Conservation (phyloP, 2,329 filamentous ascomycete genomes). For the Fusarium graminum region DNA sequence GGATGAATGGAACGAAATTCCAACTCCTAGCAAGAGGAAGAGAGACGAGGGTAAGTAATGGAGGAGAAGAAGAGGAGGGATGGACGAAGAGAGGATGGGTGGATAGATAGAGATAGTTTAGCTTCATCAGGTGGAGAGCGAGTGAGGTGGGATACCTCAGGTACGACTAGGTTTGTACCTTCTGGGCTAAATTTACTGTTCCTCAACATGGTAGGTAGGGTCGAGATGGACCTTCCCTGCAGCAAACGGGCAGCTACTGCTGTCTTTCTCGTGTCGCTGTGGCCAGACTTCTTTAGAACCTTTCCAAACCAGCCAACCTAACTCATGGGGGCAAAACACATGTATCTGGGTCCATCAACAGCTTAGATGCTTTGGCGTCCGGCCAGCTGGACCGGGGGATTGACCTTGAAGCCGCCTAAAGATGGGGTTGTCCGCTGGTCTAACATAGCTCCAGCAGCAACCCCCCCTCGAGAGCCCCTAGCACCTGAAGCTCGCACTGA, state of each 20-base stretch:
- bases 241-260: conserved; percentile 4
- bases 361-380: conserved; percentile 26
- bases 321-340: conserved; percentile 30
- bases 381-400: conserved; percentile 39
- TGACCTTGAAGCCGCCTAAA: conserved; percentile 42
- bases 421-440: conserved; percentile 46
- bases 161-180: conserved; percentile 37
- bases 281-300: background rate
- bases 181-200: conserved; percentile 34
- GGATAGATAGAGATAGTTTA: conserved; percentile 47
- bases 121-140: conserved; percentile 39
- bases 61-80: conserved; percentile 45
- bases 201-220: conserved; percentile 27
- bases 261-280: conserved; percentile 4
- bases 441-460: conserved; percentile 37
- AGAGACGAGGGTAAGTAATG: conserved; percentile 47
- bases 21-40: conserved; percentile 53
- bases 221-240: conserved; percentile 28
- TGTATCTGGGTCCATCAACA: conserved; percentile 27
- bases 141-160: conserved; percentile 31
- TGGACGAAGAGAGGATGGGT: conserved; percentile 40
- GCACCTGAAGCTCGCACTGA: conserved; percentile 44
- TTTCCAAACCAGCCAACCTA: background rate
- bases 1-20: conserved; percentile 58
- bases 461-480: conserved; percentile 37